Evolutionary conservation across 2,329 filamentous ascomycete species (phyloP).

Genomic region (Aspergillus texensis): DNA sequence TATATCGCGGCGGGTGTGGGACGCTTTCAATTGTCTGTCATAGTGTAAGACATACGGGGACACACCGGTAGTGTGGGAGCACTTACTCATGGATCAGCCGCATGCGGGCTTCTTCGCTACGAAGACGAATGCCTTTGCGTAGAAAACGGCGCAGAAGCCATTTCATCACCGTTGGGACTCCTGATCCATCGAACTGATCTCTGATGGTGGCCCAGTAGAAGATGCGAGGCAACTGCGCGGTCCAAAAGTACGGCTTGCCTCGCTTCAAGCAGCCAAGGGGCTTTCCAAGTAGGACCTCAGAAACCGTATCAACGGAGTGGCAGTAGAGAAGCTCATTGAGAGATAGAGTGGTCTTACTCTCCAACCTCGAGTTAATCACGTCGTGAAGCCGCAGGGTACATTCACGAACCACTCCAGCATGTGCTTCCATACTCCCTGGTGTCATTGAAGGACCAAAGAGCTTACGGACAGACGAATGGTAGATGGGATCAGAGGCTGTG

Average conservation of each 20-base stretch:
- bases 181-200: constrained; percentile 30
- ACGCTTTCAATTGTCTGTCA: constrained; percentile 24
- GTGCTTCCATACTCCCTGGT: constrained; percentile 24
- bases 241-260: constrained; percentile 30
- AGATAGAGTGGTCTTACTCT: constrained; percentile 11
- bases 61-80: not conserved
- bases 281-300: constrained; percentile 29
- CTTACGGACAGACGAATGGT: constrained; percentile 28
- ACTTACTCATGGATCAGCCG: constrained; percentile 28
- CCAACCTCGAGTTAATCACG: constrained; percentile 16
- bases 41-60: not conserved
- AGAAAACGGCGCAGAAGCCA: constrained; percentile 29
- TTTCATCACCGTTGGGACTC: constrained; percentile 28
- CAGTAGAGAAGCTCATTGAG: constrained; percentile 29
- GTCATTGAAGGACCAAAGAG: constrained; percentile 28
- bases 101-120: constrained; percentile 28
- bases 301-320: constrained; percentile 29
- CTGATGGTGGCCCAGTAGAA: constrained; percentile 32
- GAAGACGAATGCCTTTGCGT: constrained; percentile 26
- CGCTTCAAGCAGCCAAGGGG: constrained; percentile 27
- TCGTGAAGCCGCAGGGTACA: constrained; percentile 25
- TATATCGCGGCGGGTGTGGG: constrained; percentile 27
- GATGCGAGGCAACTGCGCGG: constrained; percentile 29
- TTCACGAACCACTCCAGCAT: constrained; percentile 24
- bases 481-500: constrained; percentile 26